Evolutionary conservation across 768 basidiomycete genomes (phyloP).

Genomic region (Amanita pseudoporphyria): DNA sequence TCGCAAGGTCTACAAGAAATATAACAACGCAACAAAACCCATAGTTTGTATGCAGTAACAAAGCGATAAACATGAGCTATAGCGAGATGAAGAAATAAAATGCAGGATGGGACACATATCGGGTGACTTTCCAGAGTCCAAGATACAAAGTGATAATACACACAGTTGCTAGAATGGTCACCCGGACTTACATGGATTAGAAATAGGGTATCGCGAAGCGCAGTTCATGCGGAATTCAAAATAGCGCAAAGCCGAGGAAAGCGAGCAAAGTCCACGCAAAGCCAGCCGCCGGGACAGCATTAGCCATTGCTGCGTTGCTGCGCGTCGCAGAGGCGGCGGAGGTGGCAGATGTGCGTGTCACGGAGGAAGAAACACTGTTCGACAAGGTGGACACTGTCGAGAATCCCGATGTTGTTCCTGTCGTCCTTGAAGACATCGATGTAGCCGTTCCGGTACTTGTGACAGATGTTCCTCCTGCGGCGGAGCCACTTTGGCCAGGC

Average conservation of each 20-base stretch:
- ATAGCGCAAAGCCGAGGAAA: neutral
- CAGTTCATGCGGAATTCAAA: neutral
- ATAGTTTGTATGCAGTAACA: neutral
- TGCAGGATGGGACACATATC: neutral
- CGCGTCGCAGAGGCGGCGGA: neutral
- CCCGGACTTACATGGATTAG: neutral
- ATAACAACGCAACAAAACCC: neutral
- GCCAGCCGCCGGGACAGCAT: neutral
- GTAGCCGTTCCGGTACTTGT: neutral
- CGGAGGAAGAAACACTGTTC: neutral
- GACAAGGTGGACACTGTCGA: neutral
- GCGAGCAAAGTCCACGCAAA: neutral
- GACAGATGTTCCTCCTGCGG: neutral
- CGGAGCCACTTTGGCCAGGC: neutral
- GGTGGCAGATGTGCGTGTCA: neutral
- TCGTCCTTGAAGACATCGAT: neutral
- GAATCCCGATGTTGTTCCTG: conserved; percentile 1
- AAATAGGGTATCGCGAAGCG: neutral
- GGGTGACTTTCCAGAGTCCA: neutral
- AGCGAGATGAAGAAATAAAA: no score
- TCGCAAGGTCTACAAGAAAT: neutral
- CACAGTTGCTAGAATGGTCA: neutral
- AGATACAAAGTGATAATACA: neutral
- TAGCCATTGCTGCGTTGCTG: neutral
- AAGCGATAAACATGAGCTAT: no score